A percentile compares a stretch with the other conserved stretches of the same genome.
Evolutionary conservation across 805 yeast species (phyloP).

Genomic region (Suhomyces pyralidae): DNA sequence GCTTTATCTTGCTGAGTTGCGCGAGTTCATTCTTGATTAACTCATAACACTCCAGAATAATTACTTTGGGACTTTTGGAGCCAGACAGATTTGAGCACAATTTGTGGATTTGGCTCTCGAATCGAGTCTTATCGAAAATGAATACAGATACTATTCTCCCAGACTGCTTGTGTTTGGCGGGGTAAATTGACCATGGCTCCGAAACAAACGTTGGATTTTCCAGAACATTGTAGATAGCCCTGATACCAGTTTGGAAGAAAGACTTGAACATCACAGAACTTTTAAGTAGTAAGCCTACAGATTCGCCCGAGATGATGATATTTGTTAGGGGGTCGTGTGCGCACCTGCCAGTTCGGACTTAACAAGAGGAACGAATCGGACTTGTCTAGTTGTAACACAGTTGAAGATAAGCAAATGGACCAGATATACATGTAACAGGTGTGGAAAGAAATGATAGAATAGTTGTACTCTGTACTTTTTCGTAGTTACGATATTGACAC

Average conservation of each 20-base stretch:
- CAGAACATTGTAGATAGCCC: slow-evolving; percentile 65
- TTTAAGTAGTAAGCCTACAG: background rate
- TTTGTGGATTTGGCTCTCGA: slow-evolving; percentile 51
- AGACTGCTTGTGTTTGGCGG: slow-evolving; percentile 69
- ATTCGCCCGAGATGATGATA: background rate
- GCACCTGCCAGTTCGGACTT: background rate
- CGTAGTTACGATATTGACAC: background rate
- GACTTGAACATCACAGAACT: slow-evolving; percentile 46
- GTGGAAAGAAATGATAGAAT: background rate
- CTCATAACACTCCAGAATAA: slow-evolving; percentile 61
- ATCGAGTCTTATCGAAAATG: slow-evolving; percentile 76
- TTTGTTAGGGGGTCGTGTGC: background rate
- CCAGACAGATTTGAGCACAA: slow-evolving; percentile 29
- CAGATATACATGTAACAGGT: background rate
- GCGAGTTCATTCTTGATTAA: slow-evolving; percentile 65
- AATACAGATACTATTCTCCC: slow-evolving; percentile 75
- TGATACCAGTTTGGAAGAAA: slow-evolving; percentile 57
- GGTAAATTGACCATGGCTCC: slow-evolving; percentile 82
- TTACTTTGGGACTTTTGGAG: slow-evolving; percentile 46
- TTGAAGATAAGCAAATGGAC: background rate
- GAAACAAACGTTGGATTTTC: slow-evolving; percentile 66
- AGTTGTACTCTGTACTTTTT: background rate
- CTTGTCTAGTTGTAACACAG: background rate
- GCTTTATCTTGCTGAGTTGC: slow-evolving; percentile 76
- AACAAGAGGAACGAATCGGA: background rate